A percentile compares a stretch with the other conserved stretches of the same genome.
Conservation (phyloP, 2,329 filamentous ascomycete species). For the Cryphonectria carpinicola region DNA sequence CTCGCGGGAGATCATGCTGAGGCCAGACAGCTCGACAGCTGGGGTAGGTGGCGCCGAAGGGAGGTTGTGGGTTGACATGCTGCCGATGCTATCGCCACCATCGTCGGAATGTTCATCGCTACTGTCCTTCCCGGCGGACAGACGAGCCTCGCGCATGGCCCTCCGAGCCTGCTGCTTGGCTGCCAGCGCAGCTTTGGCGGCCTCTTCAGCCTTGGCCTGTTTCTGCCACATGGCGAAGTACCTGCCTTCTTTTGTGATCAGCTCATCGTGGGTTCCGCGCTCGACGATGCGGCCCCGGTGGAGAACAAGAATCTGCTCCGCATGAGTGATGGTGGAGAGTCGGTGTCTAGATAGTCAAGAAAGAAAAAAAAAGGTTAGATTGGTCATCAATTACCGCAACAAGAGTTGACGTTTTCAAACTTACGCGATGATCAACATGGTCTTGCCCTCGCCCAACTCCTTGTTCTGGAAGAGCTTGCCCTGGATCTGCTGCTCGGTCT, state of each 20-base stretch:
- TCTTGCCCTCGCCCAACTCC: conserved; percentile 78
- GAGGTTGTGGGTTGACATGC: conserved; percentile 47
- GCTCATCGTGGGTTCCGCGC: conserved; percentile 76
- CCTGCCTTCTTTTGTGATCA: conserved; percentile 70
- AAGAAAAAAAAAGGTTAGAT: conserved; percentile 27
- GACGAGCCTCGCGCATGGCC: conserved; percentile 55
- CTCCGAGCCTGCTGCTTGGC: conserved; percentile 48
- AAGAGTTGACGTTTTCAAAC: conserved; percentile 41
- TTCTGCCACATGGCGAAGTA: conserved; percentile 90
- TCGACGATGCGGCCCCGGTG: conserved; percentile 78
- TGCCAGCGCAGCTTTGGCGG: conserved; percentile 61
- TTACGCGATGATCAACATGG: conserved; percentile 92
- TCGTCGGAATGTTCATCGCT: conserved; percentile 48
- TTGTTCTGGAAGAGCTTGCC: conserved; percentile 67
- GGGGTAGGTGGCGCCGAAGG: conserved; percentile 40
- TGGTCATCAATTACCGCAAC: not conserved
- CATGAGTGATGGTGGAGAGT: conserved; percentile 82
- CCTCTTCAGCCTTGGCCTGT: conserved; percentile 78
- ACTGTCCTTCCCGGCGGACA: conserved; percentile 43
- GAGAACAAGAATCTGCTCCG: conserved; percentile 82
- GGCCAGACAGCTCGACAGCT: conserved; percentile 30
- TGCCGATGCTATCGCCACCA: conserved; percentile 49
- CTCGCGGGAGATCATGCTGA: conserved; percentile 15
- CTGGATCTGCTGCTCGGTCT: conserved; percentile 63
- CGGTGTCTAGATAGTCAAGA: conserved; percentile 61